Evolutionary conservation across 1,284 basidiomycete species (phyloP).

Genomic region (Leccinum subfulvum): DNA sequence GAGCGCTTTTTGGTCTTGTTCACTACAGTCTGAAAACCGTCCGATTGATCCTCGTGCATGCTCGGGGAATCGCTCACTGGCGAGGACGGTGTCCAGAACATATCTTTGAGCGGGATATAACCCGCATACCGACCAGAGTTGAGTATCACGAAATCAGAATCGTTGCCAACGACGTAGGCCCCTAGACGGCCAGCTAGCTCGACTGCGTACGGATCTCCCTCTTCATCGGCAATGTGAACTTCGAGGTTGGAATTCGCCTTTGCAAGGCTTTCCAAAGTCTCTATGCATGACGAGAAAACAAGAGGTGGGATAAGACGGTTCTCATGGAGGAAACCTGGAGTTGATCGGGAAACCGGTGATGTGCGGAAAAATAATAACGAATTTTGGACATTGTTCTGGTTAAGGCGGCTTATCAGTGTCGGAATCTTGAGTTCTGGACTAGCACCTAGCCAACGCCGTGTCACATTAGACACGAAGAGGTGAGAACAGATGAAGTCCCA

Average conservation of each 20-base stretch:
- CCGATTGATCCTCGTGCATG: constrained; percentile 40
- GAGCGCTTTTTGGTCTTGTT: constrained; percentile 44
- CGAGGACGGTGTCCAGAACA: constrained; percentile 59
- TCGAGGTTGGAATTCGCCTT: constrained; percentile 41
- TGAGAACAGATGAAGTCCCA: constrained; percentile 37
- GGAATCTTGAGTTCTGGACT: constrained; percentile 73
- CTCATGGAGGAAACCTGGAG: constrained; percentile 69
- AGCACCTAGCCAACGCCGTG: constrained; percentile 49
- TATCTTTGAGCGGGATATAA: constrained; percentile 79
- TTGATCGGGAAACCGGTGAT: constrained; percentile 66
- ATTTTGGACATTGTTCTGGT: constrained; percentile 58
- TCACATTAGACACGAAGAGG: constrained; percentile 22
- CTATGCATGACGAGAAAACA: constrained; percentile 58
- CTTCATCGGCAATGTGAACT: constrained; percentile 77
- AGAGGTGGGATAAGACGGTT: constrained; percentile 79
- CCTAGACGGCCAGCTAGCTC: constrained; percentile 74
- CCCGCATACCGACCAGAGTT: constrained; percentile 72
- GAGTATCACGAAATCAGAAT: constrained; percentile 82
- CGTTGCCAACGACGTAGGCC: constrained; percentile 76
- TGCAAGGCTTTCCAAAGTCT: constrained; percentile 51
- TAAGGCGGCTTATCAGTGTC: constrained; percentile 62
- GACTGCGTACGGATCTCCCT: constrained; percentile 86
- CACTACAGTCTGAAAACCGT: constrained; percentile 63
- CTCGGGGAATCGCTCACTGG: constrained; percentile 26
- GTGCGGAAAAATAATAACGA: constrained; percentile 84